Percentiles rank a stretch among this genome's conserved stretches.
Evolutionary conservation across 768 basidiomycete species (phyloP).

Genomic region (Mycena maculata): DNA sequence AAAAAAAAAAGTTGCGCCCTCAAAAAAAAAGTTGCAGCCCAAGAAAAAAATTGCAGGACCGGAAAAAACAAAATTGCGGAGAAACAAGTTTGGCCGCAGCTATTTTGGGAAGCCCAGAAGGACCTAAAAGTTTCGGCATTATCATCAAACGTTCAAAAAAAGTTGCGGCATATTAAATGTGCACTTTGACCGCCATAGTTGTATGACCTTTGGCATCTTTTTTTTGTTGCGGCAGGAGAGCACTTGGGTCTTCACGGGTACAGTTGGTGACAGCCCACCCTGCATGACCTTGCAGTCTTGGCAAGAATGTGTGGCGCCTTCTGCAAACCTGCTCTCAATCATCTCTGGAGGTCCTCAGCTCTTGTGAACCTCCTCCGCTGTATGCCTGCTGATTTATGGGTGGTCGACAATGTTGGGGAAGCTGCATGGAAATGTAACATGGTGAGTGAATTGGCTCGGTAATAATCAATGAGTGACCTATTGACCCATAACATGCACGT

Average conservation of each 20-base stretch:
- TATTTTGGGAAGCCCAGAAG: no score
- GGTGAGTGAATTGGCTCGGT: conserved; percentile 19
- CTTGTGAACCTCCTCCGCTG: conserved; percentile 16
- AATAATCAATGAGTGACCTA: conserved; percentile 10
- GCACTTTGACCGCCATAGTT: no score
- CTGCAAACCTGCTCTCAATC: conserved; percentile 4
- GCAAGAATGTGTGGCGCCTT: conserved; percentile 15
- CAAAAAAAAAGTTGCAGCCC: no score
- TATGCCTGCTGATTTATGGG: conserved; percentile 19
- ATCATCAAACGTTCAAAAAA: not conserved
- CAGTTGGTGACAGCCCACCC: conserved; percentile 6
- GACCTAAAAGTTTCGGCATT: no score
- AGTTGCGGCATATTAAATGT: not conserved
- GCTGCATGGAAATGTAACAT: conserved; percentile 1
- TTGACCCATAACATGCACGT: conserved; percentile 10
- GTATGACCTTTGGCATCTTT: conserved; percentile 15
- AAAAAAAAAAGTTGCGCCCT: no score
- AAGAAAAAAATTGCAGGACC: no score
- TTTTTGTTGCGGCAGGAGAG: conserved; percentile 10
- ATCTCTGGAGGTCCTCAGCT: conserved; percentile 7
- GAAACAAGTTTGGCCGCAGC: no score
- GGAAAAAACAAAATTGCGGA: no score
- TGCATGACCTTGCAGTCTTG: conserved; percentile 13
- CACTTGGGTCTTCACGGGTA: conserved; percentile 9
- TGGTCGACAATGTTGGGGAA: not conserved